These are phyloP conservation scores for Sequoiadendron giganteum DNA, from an alignment of 75 land plant genomes.

Conservation along the genomic window DNA sequence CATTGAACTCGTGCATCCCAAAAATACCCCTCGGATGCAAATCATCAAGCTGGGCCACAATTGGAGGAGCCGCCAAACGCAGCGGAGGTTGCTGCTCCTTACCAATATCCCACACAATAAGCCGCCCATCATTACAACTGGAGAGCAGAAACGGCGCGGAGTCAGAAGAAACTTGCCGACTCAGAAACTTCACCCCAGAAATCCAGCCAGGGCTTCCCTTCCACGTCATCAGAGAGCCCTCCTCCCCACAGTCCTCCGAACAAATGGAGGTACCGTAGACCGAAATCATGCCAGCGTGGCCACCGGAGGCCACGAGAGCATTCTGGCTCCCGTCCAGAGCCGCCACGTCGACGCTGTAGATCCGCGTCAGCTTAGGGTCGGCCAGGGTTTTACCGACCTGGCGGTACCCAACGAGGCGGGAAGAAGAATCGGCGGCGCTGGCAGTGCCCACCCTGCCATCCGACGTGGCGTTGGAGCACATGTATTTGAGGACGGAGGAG, in stretches of 20 bases:
- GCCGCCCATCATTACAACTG: conserved; percentile 34
- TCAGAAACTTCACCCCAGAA: conserved; percentile 29
- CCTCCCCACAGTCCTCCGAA: not conserved
- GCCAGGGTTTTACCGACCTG: conserved; percentile 7
- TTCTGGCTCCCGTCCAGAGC: not conserved
- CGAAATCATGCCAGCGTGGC: conserved; percentile 36
- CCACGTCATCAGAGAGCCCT: conserved; percentile 30
- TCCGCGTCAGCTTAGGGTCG: conserved; percentile 29
- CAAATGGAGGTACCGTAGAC: conserved; percentile 19
- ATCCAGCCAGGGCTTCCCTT: conserved; percentile 38
- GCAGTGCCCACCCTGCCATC: not conserved
- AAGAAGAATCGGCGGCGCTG: not conserved
- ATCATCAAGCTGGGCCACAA: conserved; percentile 6
- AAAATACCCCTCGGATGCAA: conserved; percentile 39
- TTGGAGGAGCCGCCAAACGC: conserved; percentile 17
- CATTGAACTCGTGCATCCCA: conserved; percentile 29
- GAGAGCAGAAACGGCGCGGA: conserved; percentile 19
- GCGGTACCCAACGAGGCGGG: conserved; percentile 14
- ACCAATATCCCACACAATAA: conserved; percentile 39
- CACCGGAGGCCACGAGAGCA: conserved; percentile 41
- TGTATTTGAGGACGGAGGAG: conserved; percentile 29
- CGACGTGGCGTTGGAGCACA: conserved; percentile 8
- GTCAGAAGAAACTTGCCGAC: conserved; percentile 8
- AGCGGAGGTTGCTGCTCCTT: conserved; percentile 17
- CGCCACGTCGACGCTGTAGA: conserved; percentile 34